phyloP scores from a whole-genome alignment of 1,284 basidiomycete genomes.

The Leccinum fallax region DNA sequence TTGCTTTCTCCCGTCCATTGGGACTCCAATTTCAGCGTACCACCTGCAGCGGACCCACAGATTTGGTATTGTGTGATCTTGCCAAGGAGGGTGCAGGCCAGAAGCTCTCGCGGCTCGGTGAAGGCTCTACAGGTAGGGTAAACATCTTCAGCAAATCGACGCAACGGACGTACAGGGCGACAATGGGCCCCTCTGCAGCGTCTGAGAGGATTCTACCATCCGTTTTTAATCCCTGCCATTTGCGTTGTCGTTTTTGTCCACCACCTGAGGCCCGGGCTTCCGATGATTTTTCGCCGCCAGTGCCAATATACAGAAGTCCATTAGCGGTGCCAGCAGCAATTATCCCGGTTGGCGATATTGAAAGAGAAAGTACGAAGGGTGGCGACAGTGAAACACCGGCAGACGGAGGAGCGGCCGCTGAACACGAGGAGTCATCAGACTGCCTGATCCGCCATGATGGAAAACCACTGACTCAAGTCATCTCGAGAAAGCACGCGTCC shows the following conservation, averaged over 20 bases:
- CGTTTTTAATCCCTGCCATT: slow-evolving; percentile 69
- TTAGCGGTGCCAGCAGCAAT: slow-evolving; percentile 75
- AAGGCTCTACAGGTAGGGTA: slow-evolving; percentile 48
- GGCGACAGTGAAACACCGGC: slow-evolving; percentile 63
- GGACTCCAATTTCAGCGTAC: slow-evolving; percentile 42
- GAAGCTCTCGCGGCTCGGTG: slow-evolving; percentile 44
- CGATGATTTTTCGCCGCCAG: slow-evolving; percentile 59
- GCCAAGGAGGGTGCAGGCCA: slow-evolving; percentile 64
- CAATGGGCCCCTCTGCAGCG: slow-evolving; percentile 69
- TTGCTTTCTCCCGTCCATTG: slow-evolving; percentile 48
- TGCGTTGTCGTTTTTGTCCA: slow-evolving; percentile 59
- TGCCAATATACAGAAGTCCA: slow-evolving; percentile 68
- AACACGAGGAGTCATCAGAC: slow-evolving; percentile 7
- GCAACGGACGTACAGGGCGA: slow-evolving; percentile 54
- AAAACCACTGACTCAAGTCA: slow-evolving; percentile 52
- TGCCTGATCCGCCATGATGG: not conserved
- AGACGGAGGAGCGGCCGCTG: slow-evolving; percentile 44
- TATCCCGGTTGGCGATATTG: slow-evolving; percentile 57
- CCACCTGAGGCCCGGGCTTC: slow-evolving; percentile 17
- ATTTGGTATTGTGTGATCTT: slow-evolving; percentile 51
- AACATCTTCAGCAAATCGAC: slow-evolving; percentile 1
- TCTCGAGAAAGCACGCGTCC: slow-evolving; percentile 58
- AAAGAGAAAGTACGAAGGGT: slow-evolving; percentile 66
- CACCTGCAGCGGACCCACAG: slow-evolving; percentile 31
- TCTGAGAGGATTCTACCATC: slow-evolving; percentile 49